Evolutionary conservation across 208 protist genomes (phyloP).

Genomic region (Acanthamoeba divionensis): DNA sequence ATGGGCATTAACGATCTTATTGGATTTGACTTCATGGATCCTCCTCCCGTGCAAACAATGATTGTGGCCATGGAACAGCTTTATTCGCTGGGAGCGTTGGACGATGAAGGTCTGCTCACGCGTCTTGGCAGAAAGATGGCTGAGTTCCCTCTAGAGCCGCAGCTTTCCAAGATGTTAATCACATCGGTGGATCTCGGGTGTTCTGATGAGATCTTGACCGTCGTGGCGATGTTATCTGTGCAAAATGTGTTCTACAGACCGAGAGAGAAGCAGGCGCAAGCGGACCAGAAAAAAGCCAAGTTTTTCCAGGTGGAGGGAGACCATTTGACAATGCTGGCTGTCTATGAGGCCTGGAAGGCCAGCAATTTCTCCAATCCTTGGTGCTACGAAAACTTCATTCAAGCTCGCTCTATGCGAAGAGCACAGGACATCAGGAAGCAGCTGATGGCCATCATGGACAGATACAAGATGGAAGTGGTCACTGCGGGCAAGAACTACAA

Average conservation of each 20-base stretch:
- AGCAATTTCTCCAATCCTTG: conserved; percentile 89
- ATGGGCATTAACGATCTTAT: conserved; percentile 84
- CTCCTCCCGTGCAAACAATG: conserved; percentile 83
- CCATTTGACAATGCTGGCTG: conserved; percentile 94
- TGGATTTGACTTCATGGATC: conserved; percentile 84
- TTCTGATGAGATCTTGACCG: conserved; percentile 89
- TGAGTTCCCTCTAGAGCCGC: conserved; percentile 97
- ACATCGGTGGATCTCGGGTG: conserved; percentile 91
- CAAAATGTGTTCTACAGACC: conserved; percentile 86
- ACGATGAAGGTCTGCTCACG: conserved; percentile 94
- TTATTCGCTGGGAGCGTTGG: conserved; percentile 93
- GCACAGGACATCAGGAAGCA: conserved; percentile 54
- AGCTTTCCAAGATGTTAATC: conserved; percentile 94
- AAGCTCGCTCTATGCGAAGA: conserved; percentile 74
- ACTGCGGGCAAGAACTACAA: conserved; percentile 92
- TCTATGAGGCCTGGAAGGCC: conserved; percentile 88
- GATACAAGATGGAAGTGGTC: conserved; percentile 88
- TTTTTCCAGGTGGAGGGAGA: conserved; percentile 95
- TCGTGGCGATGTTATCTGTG: conserved; percentile 93
- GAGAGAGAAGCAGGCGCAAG: conserved; percentile 86
- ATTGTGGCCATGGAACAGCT: conserved; percentile 94
- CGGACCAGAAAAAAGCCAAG: conserved; percentile 93
- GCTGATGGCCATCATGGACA: conserved; percentile 86
- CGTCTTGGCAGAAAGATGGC: conserved; percentile 92
- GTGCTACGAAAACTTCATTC: conserved; percentile 97